Base-by-base conservation (phyloP, 441 rosid genomes). In the Eutrema salsugineum region DNA sequence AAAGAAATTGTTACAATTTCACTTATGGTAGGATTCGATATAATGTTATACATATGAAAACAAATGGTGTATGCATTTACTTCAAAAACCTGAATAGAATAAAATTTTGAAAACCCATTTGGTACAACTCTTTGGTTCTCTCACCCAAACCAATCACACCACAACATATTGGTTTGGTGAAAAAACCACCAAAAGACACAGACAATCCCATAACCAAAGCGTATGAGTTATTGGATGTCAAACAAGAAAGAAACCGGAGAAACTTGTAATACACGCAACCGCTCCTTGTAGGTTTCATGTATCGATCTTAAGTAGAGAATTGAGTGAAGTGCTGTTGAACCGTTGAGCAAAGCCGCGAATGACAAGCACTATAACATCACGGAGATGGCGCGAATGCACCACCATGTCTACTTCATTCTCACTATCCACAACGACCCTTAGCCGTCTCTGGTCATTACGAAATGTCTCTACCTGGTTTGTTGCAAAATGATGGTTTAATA, bases 281-380 rank as follows among this genome's bases (percentile, higher is more conserved):
- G 50, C 46, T 61, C 46, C 35, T 43, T 40, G 22, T 36, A 5
- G n/a, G 27, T 27, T 46, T 75, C 61, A 90, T 63, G 93, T 79
- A 68, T 89, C 99, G 66, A 90, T 92, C 78, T 90, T 94, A 43
- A 92, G 99, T 16, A 92, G 91, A 40, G 98, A 87, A 79, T 92
- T 91, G 80, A 94, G 96, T 56, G 99, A 94, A 42, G 97, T 94
- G 82, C 99, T 94, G 71, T 94, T 94, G 82, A 94, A 94, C 20
- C 94, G 80, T 78, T 92, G 99, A 30, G 98, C 99, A 75, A 94
- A 85, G 73, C 99, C 98, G 12, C 97, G 89, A 36, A 92, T 89
- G 59, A 88, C 96, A 38, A 92, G 98, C 36, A 87, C 93, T 27
- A 86, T 77, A 27, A 94, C 85, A 76, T 94, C 98, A 1, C 98